These are phyloP conservation scores for Fusarium piperis DNA, from an alignment of 2,329 filamentous ascomycete species.

Conservation along the genomic window DNA sequence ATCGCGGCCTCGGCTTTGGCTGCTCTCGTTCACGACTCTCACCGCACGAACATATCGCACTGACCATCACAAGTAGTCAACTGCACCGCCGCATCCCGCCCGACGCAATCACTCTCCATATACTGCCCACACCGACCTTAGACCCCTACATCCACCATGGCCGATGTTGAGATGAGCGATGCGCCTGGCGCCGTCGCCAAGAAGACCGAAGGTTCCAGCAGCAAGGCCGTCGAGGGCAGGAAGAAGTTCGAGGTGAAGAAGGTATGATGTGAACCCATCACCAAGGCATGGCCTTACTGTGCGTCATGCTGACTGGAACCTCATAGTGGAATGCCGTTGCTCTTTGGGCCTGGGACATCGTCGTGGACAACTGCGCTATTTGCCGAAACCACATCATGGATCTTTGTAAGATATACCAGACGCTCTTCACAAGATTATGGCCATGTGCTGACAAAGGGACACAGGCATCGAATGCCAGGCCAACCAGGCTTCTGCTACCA, in stretches of 20 bases:
- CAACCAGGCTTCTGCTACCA: constrained; percentile 96
- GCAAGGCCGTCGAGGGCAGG: constrained; percentile 73
- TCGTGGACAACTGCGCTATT: constrained; percentile 99
- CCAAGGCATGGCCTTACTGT: neutral
- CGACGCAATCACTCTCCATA: neutral
- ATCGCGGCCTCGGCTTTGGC: constrained; percentile 4
- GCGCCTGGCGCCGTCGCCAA: constrained; percentile 69
- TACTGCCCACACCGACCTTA: neutral
- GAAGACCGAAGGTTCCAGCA: constrained; percentile 60
- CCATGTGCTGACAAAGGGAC: constrained; percentile 19
- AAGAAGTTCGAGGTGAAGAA: constrained; percentile 99
- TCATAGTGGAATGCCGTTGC: constrained; percentile 96
- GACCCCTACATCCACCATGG: constrained; percentile 66
- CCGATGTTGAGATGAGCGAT: constrained; percentile 97
- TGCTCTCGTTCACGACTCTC: neutral
- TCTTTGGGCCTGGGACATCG: constrained; percentile 99
- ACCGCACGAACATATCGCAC: neutral
- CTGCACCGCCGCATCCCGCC: neutral
- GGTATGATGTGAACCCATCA: constrained; percentile 61
- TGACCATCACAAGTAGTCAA: constrained; percentile 10
- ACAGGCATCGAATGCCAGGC: constrained; percentile 94
- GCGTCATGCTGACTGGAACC: constrained; percentile 24
- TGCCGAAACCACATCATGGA: constrained; percentile 99
- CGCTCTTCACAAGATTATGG: neutral
- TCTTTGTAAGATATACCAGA: constrained; percentile 72